Base-by-base conservation (phyloP, 352 stramenopile species). In the Phytophthora rubi region DNA sequence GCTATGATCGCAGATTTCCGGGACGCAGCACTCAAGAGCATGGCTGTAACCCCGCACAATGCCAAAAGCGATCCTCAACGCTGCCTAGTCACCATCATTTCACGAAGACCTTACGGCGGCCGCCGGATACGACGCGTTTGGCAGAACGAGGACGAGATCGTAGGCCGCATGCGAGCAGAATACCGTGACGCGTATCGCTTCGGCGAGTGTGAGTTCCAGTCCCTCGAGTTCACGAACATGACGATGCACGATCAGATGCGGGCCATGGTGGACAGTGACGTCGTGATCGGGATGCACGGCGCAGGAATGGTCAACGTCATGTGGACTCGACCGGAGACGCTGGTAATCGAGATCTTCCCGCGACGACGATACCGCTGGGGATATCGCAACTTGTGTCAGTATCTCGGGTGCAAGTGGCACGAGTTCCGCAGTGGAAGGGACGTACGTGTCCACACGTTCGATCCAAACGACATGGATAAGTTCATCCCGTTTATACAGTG, bases 211-310 rank as follows among this genome's bases (percentile, higher is more conserved):
- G 59, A 76, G 32, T 82, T 90, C 44, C 68, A 88, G 55, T 77
- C 75, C 16, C 48, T 91, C 42, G 86, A 94, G 51, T 91, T 91
- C 60, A 82, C 83, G 3, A 73, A 75, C 10, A 64, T 89, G 42
- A 66, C 77, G 15, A 78, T 91, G 15, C 28, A 60, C 15, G 70
- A 89, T 28, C 84, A 94, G 61, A 94, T 94, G 76, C 53, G 65
- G 3, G 53, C 77, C 26, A 81, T 90, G 62, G 44, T 86, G 18
- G 68, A 84, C 10, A 92, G 84, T 44, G 84, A 91, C 62, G 70
- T 92, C 1, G 82, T 94, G 9, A 89, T 92, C 44, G 80, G 84
- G 4, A 92, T 94, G 86, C 86, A 94, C 53, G 86, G 86, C 44
- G 84, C 86, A 8, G 86, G 86, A 10, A 85, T 94, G 77, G 79